A percentile compares a stretch with the other conserved stretches of the same genome.
These are phyloP conservation scores for Vaucheria bursata DNA, from an alignment of 352 stramenopile genomes.

Conservation along the genomic window DNA sequence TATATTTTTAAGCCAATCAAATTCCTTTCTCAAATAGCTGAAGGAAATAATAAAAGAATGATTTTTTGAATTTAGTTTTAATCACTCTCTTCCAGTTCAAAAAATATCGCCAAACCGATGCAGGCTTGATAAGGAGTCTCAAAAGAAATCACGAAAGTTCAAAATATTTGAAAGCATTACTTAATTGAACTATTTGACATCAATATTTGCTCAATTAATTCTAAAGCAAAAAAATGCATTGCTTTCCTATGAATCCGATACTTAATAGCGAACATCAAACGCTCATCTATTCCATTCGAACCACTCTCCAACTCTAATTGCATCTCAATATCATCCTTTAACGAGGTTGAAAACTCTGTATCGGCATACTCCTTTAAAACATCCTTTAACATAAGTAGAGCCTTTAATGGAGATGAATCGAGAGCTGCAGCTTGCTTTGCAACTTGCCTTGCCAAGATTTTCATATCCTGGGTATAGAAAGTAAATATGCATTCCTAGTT, in stretches of 20 bases:
- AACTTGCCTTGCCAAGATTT: background rate
- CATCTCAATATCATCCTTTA: background rate
- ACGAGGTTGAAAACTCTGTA: background rate
- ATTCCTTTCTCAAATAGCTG: no score
- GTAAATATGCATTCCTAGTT: background rate
- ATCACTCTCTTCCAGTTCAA: no score
- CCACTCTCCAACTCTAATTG: background rate
- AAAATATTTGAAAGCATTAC: no score
- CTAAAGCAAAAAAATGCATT: background rate
- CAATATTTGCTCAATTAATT: background rate
- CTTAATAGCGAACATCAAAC: conserved; percentile 2
- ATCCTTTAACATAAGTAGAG: background rate
- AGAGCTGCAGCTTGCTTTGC: background rate
- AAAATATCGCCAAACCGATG: no score
- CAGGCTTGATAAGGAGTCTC: no score
- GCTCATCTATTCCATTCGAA: background rate
- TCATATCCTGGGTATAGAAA: background rate
- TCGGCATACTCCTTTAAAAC: background rate
- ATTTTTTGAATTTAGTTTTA: no score
- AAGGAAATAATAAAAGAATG: no score
- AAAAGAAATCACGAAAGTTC: no score
- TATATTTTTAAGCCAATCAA: no score
- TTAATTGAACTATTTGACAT: no score
- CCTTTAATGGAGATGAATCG: background rate
- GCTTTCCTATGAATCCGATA: background rate